These are phyloP conservation scores for Climacium dendroides DNA, from an alignment of 225 moss, liverwort and hornwort genomes.

Conservation along the genomic window DNA sequence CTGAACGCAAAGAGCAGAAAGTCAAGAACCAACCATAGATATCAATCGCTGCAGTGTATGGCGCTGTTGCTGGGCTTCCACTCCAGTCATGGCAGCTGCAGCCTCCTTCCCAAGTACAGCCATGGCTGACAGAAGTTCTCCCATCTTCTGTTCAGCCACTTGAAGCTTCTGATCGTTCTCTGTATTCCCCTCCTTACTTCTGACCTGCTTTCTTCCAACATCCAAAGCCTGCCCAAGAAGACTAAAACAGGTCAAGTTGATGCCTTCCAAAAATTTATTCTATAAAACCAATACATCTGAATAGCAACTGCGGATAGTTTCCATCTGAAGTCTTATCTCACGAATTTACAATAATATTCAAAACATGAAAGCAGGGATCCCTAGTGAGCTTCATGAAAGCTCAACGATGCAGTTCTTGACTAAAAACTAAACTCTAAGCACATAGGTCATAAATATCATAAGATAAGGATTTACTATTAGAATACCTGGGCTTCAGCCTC, in stretches of 20 bases:
- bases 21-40: conserved; percentile 54
- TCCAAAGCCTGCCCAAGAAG: conserved; percentile 57
- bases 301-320: neutral
- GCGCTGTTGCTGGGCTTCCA: conserved; percentile 94
- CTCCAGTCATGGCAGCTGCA: conserved; percentile 94
- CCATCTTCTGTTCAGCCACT: conserved; percentile 84
- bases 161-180: conserved; percentile 78
- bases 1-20: neutral
- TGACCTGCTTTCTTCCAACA: conserved; percentile 80
- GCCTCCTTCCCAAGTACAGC: conserved; percentile 92
- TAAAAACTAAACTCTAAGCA: neutral
- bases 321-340: neutral
- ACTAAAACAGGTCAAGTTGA: neutral
- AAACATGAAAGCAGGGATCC: neutral
- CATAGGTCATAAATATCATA: neutral
- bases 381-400: neutral
- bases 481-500: conserved; percentile 91
- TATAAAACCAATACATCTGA: neutral
- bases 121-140: conserved; percentile 82
- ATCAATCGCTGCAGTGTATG: conserved; percentile 81
- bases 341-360: neutral
- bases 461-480: neutral
- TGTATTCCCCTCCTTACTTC: conserved; percentile 75
- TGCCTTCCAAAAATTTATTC: neutral
- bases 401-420: neutral